Evolutionary conservation across 352 stramenopile species (phyloP), one percentile per base, ranked within the genome.

Genomic region (Phytophthora nicotianae): DNA sequence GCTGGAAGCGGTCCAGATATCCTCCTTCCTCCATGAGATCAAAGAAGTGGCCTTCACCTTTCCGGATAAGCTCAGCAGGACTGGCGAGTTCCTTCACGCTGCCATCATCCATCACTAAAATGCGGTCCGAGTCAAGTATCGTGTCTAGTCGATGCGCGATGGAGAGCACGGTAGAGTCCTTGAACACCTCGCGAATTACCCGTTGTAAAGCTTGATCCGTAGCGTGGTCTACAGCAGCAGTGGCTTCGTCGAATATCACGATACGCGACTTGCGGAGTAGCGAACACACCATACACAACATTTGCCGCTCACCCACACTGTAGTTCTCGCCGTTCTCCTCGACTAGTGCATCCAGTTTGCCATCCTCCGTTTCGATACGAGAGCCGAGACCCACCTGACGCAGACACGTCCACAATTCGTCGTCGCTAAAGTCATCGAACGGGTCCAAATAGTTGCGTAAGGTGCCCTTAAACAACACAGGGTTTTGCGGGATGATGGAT

Each of bases 131-230:
- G 68, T 99, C 93, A 68, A 99, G 90, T 27, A 99, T 95, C 6
- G 96, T 99, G 58, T 99, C 85, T n/a, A 99, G 63, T 0, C 97
- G 86, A 76, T 99, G 97, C 17, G 97, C 97, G 49, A 99, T 98
- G 1, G 94, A 98, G 1, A 99, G 64, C 41, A 98, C 74, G 0
- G 97, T 99, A 16, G 85, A 97, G 13, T 85, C 56, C 9, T 60
- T 67, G 61, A 99, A 99, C 9, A 77, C 76, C n/a, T 65, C 64
- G 17, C 76, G 81, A 59, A 98, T 97, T 13, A 90, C 72, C 11
- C 70, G 43, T 53, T 95, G 84, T 29, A 94, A 58, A 14, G 37
- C 37, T 37, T 75, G 50, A 50, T 93, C 86, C 7, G 81, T 98
- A 11, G 77, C 83, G 60, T 95, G 85, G 57, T 98, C 92, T 9